Base-by-base conservation (phyloP, 75 land plant genomes). In the Picea glauca region DNA sequence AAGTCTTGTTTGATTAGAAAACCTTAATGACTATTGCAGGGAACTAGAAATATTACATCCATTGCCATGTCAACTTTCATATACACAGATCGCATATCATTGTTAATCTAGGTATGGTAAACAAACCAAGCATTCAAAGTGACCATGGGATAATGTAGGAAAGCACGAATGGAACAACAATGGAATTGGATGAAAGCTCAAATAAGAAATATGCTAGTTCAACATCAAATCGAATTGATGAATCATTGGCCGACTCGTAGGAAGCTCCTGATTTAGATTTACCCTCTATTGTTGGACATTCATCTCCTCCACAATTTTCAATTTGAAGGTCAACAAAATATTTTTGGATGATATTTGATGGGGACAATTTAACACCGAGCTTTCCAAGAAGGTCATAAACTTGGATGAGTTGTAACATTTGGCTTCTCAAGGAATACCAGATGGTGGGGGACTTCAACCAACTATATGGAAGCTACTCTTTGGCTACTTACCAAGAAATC, bases 401-500 rank as follows among this genome's bases (percentile, higher is more conserved):
- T 3, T 40, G 43, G 43, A 4, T 40, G 3, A 1, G 43, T 40
- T 40, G 4, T 4, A 40, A 40, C 2, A 2, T 35, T 35, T 35
- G 38, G 38, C 38, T 40, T 40, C 43, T 40, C 43, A 40, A 40
- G 43, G 43, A 40, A 40, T 40, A 40, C 43, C 43, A 40, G 43
- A 40, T 4, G 4, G 4, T 40, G 43, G 43, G 4, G 43, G 43
- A 40, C 26, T 26, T 26, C 26, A 26, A 26, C 26, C 26, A 26
- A 26, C 26, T 26, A 26, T 26, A 0, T 26, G 26, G 26, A 26
- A 26, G 26, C 83, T 95, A 58, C 79, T 95, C 23, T 80, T 95
- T 79, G 91, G 92, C 23, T 95, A 93, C 83, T 77, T 95, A 76
- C 98, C 98, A 12, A 79, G 62, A 62, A 92, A 88, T 79, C 88